A percentile compares a stretch with the other conserved stretches of the same genome.
phyloP scores from a whole-genome alignment of 2,329 filamentous ascomycete genomes.

The Beauveria caledonica region DNA sequence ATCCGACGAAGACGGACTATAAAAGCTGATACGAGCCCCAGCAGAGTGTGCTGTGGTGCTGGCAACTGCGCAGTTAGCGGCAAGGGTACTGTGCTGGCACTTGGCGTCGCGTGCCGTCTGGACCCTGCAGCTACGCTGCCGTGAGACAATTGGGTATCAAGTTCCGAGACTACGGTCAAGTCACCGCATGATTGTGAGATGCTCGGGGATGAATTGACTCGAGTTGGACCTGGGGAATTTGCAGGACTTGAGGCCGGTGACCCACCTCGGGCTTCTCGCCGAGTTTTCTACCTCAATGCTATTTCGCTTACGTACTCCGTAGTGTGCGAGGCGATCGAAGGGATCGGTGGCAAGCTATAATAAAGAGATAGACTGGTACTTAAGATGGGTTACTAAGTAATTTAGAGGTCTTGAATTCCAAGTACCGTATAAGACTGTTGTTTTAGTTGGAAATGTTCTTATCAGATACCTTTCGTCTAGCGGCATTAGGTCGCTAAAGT shows the following conservation, averaged over 20 bases:
- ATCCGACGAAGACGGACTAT: neutral
- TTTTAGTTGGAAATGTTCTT: no score
- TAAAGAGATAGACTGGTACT: no score
- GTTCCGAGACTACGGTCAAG: neutral
- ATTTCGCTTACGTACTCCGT: no score
- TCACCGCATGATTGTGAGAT: neutral
- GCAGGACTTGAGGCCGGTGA: neutral
- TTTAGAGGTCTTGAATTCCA: no score
- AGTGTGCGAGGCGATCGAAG: no score
- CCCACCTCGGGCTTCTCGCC: conserved; percentile 1
- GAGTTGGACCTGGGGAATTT: neutral
- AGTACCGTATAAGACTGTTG: no score
- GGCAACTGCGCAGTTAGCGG: neutral
- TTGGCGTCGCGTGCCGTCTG: neutral
- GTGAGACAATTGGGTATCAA: neutral
- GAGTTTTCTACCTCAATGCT: neutral
- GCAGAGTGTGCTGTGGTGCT: neutral
- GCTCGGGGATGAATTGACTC: neutral
- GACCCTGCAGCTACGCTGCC: neutral
- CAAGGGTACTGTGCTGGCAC: neutral
- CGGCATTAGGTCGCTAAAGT: no score
- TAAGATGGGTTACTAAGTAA: no score
- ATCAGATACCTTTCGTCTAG: no score
- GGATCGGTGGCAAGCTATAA: no score
- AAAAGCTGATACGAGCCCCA: neutral